Evolutionary conservation across 2,329 filamentous ascomycete species (phyloP).

Genomic region (Ramularia endophylla): DNA sequence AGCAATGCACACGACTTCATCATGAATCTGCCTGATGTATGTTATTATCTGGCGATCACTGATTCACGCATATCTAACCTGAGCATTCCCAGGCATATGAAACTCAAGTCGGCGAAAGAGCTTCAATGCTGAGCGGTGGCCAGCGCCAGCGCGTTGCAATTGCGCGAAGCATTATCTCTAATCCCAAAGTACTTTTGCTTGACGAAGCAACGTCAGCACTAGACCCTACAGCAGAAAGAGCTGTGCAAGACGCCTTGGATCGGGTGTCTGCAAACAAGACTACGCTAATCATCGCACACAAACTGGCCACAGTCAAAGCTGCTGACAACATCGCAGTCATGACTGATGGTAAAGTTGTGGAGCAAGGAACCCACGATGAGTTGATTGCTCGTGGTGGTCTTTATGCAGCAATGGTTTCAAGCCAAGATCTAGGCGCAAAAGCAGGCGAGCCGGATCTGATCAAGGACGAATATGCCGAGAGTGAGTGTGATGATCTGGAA

Average conservation of each 20-base stretch:
- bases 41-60: too few relatives aligned
- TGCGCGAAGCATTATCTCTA: slow-evolving; percentile 32
- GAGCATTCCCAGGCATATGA: slow-evolving; percentile 25
- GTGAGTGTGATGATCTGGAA: slow-evolving; percentile 24
- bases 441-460: slow-evolving; percentile 15
- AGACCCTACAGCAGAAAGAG: slow-evolving; percentile 30
- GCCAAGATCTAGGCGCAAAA: slow-evolving; percentile 41
- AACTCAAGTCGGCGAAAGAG: slow-evolving; percentile 32
- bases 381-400: slow-evolving; percentile 34
- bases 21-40: slow-evolving; percentile 25
- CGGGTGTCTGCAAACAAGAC: slow-evolving; percentile 29
- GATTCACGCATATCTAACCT: too few relatives aligned
- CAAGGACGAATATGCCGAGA: slow-evolving; percentile 22
- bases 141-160: slow-evolving; percentile 33
- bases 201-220: slow-evolving; percentile 35
- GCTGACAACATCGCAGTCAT: slow-evolving; percentile 44
- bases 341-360: slow-evolving; percentile 36
- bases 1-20: slow-evolving; percentile 35
- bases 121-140: slow-evolving; percentile 29
- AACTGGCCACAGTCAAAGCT: slow-evolving; percentile 38
- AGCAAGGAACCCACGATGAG: slow-evolving; percentile 39
- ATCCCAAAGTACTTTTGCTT: slow-evolving; percentile 31
- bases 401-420: slow-evolving; percentile 40
- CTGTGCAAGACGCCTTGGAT: slow-evolving; percentile 31
- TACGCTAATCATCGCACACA: slow-evolving; percentile 40